phyloP scores from a whole-genome alignment of 208 protist genomes.

The Leishmania braziliensis region DNA sequence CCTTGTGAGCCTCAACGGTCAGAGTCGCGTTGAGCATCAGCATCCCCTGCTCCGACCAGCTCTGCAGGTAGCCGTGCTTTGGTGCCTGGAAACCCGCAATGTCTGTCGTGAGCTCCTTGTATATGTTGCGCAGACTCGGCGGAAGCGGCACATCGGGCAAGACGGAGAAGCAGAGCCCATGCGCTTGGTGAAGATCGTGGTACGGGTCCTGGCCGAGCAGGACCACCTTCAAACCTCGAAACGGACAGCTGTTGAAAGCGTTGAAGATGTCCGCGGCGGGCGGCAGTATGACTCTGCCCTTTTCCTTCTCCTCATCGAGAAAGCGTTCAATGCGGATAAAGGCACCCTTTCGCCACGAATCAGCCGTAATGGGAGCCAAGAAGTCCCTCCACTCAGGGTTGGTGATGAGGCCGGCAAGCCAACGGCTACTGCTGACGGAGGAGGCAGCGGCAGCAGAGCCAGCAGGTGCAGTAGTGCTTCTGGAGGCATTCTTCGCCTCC shows the following conservation, averaged over 20 bases:
- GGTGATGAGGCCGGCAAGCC: conserved; percentile 54
- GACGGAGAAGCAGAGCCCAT: conserved; percentile 97
- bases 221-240: conserved; percentile 92
- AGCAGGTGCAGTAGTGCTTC: background rate
- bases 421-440: conserved; percentile 9
- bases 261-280: conserved; percentile 85
- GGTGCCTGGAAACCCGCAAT: conserved; percentile 84
- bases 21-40: conserved; percentile 97
- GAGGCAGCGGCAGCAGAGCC: background rate
- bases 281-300: conserved; percentile 77
- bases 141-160: conserved; percentile 83
- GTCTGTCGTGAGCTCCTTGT: conserved; percentile 93
- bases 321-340: conserved; percentile 74
- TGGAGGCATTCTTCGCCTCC: background rate
- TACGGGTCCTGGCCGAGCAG: conserved; percentile 98
- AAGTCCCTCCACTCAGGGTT: conserved; percentile 57
- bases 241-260: conserved; percentile 92
- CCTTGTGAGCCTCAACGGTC: conserved; percentile 91
- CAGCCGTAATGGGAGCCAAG: conserved; percentile 53
- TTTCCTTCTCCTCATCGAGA: conserved; percentile 47
- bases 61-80: conserved; percentile 93
- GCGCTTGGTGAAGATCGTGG: conserved; percentile 93
- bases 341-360: conserved; percentile 36
- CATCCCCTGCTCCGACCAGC: conserved; percentile 97
- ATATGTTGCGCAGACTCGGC: conserved; percentile 95